Evolutionary conservation across 1,284 basidiomycete genomes (phyloP).

Genomic region (Boletus mariae): DNA sequence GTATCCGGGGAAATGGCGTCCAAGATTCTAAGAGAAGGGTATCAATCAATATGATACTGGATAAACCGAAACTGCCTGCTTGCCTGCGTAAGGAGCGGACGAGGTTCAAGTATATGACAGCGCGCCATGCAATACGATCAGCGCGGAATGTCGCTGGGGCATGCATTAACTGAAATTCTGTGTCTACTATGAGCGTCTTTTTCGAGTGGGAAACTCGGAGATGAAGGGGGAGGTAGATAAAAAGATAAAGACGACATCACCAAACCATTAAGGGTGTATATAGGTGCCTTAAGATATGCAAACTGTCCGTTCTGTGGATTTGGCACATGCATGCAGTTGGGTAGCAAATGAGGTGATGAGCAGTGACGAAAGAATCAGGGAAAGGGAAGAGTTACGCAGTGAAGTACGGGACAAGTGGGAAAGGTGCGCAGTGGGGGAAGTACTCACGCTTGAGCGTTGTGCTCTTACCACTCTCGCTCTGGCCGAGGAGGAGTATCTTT

Average conservation of each 20-base stretch:
- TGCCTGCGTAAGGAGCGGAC: slow-evolving; percentile 74
- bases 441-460: slow-evolving; percentile 80
- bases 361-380: neutral
- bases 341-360: neutral
- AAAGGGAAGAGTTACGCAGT: neutral
- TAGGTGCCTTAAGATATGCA: neutral
- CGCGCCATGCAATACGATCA: slow-evolving; percentile 77
- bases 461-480: slow-evolving; percentile 80
- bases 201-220: neutral
- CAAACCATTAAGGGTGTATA: slow-evolving; percentile 3
- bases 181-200: slow-evolving; percentile 13
- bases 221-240: slow-evolving; percentile 3
- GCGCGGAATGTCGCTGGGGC: slow-evolving; percentile 68
- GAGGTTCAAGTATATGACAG: slow-evolving; percentile 81
- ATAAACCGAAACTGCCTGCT: slow-evolving; percentile 16
- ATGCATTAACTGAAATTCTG: slow-evolving; percentile 80
- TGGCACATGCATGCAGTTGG: neutral
- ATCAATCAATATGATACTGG: slow-evolving; percentile 1
- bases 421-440: slow-evolving; percentile 9
- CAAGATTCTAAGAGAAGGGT: slow-evolving; percentile 52
- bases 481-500: slow-evolving; percentile 74
- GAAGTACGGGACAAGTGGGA: slow-evolving; percentile 5
- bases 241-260: slow-evolving; percentile 3
- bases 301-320: slow-evolving; percentile 1
- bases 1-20: slow-evolving; percentile 68